Base-by-base conservation (phyloP, 2,329 filamentous ascomycete genomes). In the Seiridium cupressi region DNA sequence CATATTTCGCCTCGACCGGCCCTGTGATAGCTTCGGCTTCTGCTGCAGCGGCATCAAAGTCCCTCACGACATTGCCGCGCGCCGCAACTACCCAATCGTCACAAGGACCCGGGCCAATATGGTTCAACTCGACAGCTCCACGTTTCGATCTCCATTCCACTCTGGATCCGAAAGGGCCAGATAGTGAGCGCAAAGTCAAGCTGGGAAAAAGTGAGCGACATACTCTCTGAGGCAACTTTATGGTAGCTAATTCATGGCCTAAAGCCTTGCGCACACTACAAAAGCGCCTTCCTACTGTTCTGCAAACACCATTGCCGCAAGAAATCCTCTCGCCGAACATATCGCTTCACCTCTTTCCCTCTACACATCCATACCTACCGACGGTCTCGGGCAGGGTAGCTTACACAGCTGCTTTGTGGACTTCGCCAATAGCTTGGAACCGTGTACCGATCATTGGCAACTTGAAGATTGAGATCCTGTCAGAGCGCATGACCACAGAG, bases 391-490 rank as follows among this genome's bases (percentile, higher is more conserved):
- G 95, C 57, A 87, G 91, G 51, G 90, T 97, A 42, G 90, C 92
- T 53, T 99, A 99, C 74, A 90, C 90, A 42, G 94, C 95, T 18
- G 95, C 95, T 3, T 81, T 99, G 44, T 98, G 93, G 93, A 97
- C 95, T 0, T 93, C 93, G 0, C 95, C 95, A 0, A 89, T 99
- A 56, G 94, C 93, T 36, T 99, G 95, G 95, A 96, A 96, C 69
- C 87, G 91, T 35, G 84, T 99, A 1, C 95, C 95, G 2, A 86
- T 98, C 26, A 84, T 97, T 38, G 93, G 94, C 65, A 96, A 97
- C 69, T 92, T 97, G 49, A 89, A 88, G 66, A 84, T 99, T 9
- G 88, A 92, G 68, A 95, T 99, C 57, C 76, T 96, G 18, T 94
- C 91, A 10, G 93, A 97, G 79, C 90, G 94, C 67, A 95, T 99